Evolutionary conservation across 75 land plant genomes (phyloP), one percentile per base, ranked within the genome.

Genomic region (Chamaecyparis obtusa): DNA sequence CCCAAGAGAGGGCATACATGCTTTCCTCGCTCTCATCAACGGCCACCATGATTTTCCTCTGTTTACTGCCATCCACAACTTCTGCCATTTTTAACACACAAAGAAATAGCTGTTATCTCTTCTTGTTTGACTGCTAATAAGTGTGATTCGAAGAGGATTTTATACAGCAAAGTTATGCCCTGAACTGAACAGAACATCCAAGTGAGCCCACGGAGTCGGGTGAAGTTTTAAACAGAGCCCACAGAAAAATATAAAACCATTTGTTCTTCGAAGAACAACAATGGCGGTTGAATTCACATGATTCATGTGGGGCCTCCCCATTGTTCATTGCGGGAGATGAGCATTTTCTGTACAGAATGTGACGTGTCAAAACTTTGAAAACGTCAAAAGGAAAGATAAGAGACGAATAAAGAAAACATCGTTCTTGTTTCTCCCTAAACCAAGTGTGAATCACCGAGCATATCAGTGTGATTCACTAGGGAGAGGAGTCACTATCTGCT

Each of bases 21-120:
- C 95, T 94, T 86, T 94, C 93, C 36, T 94, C 91, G 74, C 95
- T 88, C 88, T 92, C 95, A 55, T 94, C 93, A 84, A 92, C 91
- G 7, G 94, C 94, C 84, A 94, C 93, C 78, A 94, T 88, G 0
- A 91, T 78, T 86, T 54, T 90, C 54, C 86, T 35, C 51, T 87
- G 86, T 67, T 54, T 74, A 57, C 0, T 48, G 5, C 6, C 44
- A 2, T 69, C 85, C 6, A 56, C 84, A 67, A 41, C 36, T 43
- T 49, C 85, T 30, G 76, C 74, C 35, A 32, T 86, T 74, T 87
- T 91, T 37, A 24, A 14, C 1, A 51, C 55, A 13, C 16, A 14
- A 51, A 13, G 2, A 51, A 51, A 51, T 14, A 51, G 55, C 16
- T 51, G 55, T 13, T 51, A 51, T 51, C 15, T 51, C 55, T 51